phyloP scores from a whole-genome alignment of 2,329 filamentous ascomycete genomes.

The Alternaria consortialis region DNA sequence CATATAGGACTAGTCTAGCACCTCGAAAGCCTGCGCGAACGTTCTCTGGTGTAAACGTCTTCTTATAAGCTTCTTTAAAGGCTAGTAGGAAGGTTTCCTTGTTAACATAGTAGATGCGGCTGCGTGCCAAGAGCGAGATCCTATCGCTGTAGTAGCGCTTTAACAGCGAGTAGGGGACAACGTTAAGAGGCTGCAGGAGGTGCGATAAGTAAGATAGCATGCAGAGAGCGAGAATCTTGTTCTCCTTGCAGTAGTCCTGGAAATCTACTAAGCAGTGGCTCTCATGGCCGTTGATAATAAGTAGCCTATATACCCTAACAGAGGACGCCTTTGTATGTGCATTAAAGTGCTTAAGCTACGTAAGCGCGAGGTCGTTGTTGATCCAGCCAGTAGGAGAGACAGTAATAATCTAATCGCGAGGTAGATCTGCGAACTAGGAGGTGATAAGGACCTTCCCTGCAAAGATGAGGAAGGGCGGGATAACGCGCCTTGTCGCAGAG shows the following conservation, averaged over 20 bases:
- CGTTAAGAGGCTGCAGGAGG: background rate
- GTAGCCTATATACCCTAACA: too few species aligned
- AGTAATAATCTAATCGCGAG: background rate
- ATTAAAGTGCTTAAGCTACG: too few species aligned
- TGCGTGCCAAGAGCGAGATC: background rate
- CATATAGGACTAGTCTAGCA: constrained; percentile 45
- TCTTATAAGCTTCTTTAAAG: constrained; percentile 36
- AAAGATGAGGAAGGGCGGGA: background rate
- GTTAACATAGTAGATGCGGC: background rate
- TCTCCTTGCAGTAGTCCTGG: too few species aligned
- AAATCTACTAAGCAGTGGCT: too few species aligned
- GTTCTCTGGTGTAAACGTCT: constrained; percentile 27
- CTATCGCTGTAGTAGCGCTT: background rate
- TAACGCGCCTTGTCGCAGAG: background rate
- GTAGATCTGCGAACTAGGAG: background rate
- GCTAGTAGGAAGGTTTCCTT: constrained; percentile 30
- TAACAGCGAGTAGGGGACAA: background rate
- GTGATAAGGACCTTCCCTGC: background rate
- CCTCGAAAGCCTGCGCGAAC: constrained; percentile 40
- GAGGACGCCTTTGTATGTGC: too few species aligned
- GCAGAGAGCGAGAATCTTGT: too few species aligned
- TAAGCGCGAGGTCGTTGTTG: too few species aligned
- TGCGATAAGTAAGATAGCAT: background rate
- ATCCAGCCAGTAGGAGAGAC: background rate
- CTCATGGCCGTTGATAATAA: too few species aligned